Percentiles rank a stretch among this genome's conserved stretches.
Evolutionary conservation across 805 yeast species (phyloP).

Genomic region (Nakazawaea laoshanensis): DNA sequence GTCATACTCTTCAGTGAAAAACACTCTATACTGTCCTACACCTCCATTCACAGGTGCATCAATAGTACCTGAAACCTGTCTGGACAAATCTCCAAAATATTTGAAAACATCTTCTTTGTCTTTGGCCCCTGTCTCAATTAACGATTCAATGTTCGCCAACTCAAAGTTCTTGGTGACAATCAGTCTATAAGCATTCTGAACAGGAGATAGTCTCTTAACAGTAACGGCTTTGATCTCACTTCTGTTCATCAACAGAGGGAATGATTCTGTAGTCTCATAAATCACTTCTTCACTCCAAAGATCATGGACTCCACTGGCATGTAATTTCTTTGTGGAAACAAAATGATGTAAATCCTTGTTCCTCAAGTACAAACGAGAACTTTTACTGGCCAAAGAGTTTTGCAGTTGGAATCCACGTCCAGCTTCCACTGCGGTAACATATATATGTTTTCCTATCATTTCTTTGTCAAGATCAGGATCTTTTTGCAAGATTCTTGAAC

Average conservation of each 20-base stretch:
- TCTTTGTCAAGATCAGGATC: slow-evolving; percentile 46
- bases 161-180: slow-evolving; percentile 64
- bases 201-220: slow-evolving; percentile 62
- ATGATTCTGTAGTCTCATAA: slow-evolving; percentile 63
- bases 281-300: slow-evolving; percentile 87
- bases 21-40: slow-evolving; percentile 70
- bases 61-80: slow-evolving; percentile 75
- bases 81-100: slow-evolving; percentile 54
- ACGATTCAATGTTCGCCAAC: slow-evolving; percentile 56
- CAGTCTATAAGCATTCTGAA: slow-evolving; percentile 71
- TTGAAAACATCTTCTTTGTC: slow-evolving; percentile 40
- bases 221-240: slow-evolving; percentile 51
- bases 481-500: slow-evolving; percentile 60
- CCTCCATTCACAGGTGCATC: slow-evolving; percentile 94
- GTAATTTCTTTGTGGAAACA: slow-evolving; percentile 60
- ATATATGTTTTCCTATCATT: slow-evolving; percentile 66
- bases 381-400: slow-evolving; percentile 39
- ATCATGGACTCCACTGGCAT: slow-evolving; percentile 61
- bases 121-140: slow-evolving; percentile 42
- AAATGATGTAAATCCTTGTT: slow-evolving; percentile 67
- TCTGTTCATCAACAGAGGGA: slow-evolving; percentile 86
- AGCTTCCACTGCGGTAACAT: slow-evolving; percentile 68
- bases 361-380: slow-evolving; percentile 66
- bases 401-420: slow-evolving; percentile 41
- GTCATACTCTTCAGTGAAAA: slow-evolving; percentile 37